Conservation (phyloP, 306 rosid genomes). For the Luffa acutangula region DNA sequence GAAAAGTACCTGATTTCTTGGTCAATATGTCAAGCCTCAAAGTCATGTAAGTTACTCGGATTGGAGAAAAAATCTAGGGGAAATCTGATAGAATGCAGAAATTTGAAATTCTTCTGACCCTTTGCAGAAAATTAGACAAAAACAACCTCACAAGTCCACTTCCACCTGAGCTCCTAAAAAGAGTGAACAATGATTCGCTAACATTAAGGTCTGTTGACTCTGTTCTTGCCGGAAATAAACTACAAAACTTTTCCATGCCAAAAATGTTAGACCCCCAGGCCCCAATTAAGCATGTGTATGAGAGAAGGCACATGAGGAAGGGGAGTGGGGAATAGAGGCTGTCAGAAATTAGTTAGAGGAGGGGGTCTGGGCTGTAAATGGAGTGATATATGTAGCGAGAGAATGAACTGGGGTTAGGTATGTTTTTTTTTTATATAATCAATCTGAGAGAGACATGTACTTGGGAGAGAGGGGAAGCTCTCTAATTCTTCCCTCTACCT, state of each 20-base stretch:
- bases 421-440: no score
- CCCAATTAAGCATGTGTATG: no score
- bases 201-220: constrained; percentile 19
- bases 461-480: no score
- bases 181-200: constrained; percentile 15
- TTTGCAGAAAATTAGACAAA: constrained; percentile 24
- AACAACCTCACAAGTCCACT: constrained; percentile 29
- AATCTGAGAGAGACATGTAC: no score
- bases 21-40: constrained; percentile 23
- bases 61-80: neutral
- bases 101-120: neutral
- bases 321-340: no score
- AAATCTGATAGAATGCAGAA: neutral
- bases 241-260: neutral
- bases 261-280: no score
- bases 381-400: no score
- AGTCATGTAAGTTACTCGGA: constrained; percentile 28
- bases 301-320: no score
- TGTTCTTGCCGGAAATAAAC: neutral
- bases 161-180: constrained; percentile 24
- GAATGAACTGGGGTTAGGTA: no score
- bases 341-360: no score
- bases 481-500: no score
- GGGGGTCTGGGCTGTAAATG: no score
- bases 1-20: constrained; percentile 27